A percentile compares a stretch with the other conserved stretches of the same genome.
Conservation (phyloP, 169 alveolate species). For the Ichthyophthirius multifiliis region DNA sequence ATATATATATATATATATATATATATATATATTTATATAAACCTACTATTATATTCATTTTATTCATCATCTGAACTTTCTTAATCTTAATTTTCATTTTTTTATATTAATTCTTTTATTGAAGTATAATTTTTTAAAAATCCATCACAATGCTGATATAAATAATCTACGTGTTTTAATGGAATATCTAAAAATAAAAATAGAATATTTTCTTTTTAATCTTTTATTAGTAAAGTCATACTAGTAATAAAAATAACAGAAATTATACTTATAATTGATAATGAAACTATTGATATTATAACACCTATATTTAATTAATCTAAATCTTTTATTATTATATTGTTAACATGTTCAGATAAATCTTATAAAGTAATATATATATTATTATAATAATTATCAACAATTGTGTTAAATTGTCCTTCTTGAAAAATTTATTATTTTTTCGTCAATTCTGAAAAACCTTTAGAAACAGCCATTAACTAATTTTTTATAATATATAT, state of each 20-base stretch:
- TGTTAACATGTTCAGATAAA: no score
- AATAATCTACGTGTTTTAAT: not conserved
- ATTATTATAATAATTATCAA: no score
- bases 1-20: no score
- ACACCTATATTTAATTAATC: no score
- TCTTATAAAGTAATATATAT: no score
- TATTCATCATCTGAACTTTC: conserved; percentile 9
- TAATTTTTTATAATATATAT: no score
- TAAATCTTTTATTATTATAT: no score
- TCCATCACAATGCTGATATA: not conserved
- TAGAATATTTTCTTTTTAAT: conserved; percentile 9
- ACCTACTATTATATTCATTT: not conserved
- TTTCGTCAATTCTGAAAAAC: no score
- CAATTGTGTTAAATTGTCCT: no score
- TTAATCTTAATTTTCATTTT: not conserved
- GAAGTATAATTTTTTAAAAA: not conserved
- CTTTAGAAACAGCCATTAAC: no score
- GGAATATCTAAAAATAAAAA: conserved; percentile 13
- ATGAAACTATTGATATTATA: not conserved
- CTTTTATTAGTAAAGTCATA: not conserved
- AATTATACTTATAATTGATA: not conserved
- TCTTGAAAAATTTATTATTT: no score
- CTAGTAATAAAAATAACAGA: not conserved
- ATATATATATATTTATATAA: no score
- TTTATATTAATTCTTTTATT: not conserved